Base-by-base conservation (phyloP, 768 basidiomycete genomes). In the Daedalea quercina region DNA sequence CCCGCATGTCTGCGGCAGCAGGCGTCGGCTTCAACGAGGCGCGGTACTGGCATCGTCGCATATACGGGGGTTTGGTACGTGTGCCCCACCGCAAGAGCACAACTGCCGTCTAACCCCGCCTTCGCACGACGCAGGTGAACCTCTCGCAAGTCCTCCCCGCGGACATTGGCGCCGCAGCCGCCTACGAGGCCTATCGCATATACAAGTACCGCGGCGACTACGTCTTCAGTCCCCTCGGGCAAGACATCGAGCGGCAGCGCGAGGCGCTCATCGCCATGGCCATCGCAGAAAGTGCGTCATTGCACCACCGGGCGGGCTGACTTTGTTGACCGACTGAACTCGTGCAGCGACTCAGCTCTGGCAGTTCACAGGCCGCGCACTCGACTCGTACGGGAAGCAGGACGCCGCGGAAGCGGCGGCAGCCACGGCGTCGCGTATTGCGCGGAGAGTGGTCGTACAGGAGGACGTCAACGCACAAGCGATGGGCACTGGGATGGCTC, bases 81-180 rank as follows among this genome's bases (percentile, higher is more conserved):
- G 48, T 37, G 19, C 25, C 47, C 35, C 17, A 20, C 41, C 15
- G 3, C n/a, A 23, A 4, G 6, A 15, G 6, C 17, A 8, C 8
- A 42, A 42, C 17, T 8, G 28, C 19, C 9, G 8, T 47, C 46
- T 33, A 17, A 24, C 9, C 9, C 24, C 12, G 24, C 17, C 28
- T 11, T 17, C 12, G 28, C 23, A 17, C 26, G 47, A 25, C 11
- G 12, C 56, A 85, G 82, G 75, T 77, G 34, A 78, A 80, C 54
- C 65, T 83, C n/a, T 67, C 65, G 50, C 65, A 68, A 42, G 70
- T 87, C 67, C 65, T 72, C 7, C 82, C 86, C 0, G 61, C 69
- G n/a, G 84, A 88, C 53, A 76, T 90, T n/a, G 88, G 88, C 1
- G 79, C 84, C 58, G 88, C 87, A 3, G 87, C 87, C 12, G 87